These are phyloP conservation scores for Nannochloropsis oceanica DNA, from an alignment of 108 stramenopile genomes.

Conservation along the genomic window DNA sequence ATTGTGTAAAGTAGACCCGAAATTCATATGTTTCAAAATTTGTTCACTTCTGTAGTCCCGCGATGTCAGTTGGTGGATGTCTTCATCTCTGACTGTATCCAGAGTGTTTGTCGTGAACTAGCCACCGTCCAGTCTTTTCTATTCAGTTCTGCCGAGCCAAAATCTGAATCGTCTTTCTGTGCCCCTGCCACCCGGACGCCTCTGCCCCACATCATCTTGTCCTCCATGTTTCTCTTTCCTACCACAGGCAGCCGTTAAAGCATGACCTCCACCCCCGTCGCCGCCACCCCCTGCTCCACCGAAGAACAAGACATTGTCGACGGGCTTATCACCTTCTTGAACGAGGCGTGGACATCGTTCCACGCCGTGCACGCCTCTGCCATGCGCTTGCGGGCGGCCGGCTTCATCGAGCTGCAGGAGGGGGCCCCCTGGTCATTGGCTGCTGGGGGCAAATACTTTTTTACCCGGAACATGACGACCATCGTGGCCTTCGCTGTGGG, in stretches of 20 bases:
- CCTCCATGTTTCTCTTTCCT: not conserved
- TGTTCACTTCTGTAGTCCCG: no score
- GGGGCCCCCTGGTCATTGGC: not conserved
- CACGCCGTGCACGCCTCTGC: slow-evolving; percentile 31
- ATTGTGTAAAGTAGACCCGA: no score
- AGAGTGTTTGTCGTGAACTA: no score
- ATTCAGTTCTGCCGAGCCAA: no score
- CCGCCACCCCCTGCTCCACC: not conserved
- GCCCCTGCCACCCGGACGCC: no score
- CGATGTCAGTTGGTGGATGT: no score
- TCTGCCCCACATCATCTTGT: no score
- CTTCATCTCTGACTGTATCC: no score
- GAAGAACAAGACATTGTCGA: slow-evolving; percentile 1
- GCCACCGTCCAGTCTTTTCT: no score
- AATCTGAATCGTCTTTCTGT: no score
- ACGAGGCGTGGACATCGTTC: slow-evolving; percentile 34
- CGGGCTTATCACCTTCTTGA: slow-evolving; percentile 32
- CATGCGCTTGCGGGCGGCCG: slow-evolving; percentile 16
- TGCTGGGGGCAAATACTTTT: slow-evolving; percentile 70
- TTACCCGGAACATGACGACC: slow-evolving; percentile 72
- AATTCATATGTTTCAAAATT: no score
- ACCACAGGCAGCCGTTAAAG: not conserved
- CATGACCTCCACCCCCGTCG: not conserved
- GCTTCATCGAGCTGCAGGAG: slow-evolving; percentile 29
- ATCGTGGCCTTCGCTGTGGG: slow-evolving; percentile 81